phyloP scores from a whole-genome alignment of 371 early-diverging fungal species.

The Rhizopus microsporus region DNA sequence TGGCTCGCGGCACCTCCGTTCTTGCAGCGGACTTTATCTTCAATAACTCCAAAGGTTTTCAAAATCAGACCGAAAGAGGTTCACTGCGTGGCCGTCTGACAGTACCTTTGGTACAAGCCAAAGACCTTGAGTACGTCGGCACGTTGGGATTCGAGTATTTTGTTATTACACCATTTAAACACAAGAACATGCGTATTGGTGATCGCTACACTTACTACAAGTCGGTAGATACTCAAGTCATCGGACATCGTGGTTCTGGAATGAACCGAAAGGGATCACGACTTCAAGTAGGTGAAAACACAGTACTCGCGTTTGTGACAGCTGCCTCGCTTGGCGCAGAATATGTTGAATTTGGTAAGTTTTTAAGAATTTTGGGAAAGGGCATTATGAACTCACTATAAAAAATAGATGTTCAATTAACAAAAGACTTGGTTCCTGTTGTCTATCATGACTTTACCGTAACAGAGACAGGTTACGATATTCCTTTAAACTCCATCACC shows the following conservation, averaged over 20 bases:
- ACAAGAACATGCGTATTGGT: slow-evolving; percentile 58
- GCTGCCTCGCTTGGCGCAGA: slow-evolving; percentile 88
- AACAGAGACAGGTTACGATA: slow-evolving; percentile 83
- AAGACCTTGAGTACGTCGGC: slow-evolving; percentile 63
- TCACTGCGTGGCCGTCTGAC: slow-evolving; percentile 54
- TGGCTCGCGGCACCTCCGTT: slow-evolving; percentile 64
- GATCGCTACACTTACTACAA: slow-evolving; percentile 68
- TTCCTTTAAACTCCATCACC: slow-evolving; percentile 76
- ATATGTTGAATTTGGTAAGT: slow-evolving; percentile 86
- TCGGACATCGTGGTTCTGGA: slow-evolving; percentile 97
- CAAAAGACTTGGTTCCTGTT: slow-evolving; percentile 88
- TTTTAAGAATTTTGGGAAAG: neutral
- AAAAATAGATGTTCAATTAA: slow-evolving; percentile 87
- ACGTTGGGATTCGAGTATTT: slow-evolving; percentile 63
- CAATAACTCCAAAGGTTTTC: slow-evolving; percentile 43
- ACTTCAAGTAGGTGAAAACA: slow-evolving; percentile 93
- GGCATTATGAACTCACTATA: neutral
- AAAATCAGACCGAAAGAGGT: slow-evolving; percentile 37
- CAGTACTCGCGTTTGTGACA: slow-evolving; percentile 86
- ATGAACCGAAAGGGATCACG: slow-evolving; percentile 68
- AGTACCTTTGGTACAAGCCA: slow-evolving; percentile 58
- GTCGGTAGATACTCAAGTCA: slow-evolving; percentile 67
- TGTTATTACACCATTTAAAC: slow-evolving; percentile 69
- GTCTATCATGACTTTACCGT: slow-evolving; percentile 96
- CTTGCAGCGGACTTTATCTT: slow-evolving; percentile 53